These are phyloP conservation scores for Aspergillus fumigatiaffinis DNA, from an alignment of 2,329 filamentous ascomycete species.

Conservation along the genomic window DNA sequence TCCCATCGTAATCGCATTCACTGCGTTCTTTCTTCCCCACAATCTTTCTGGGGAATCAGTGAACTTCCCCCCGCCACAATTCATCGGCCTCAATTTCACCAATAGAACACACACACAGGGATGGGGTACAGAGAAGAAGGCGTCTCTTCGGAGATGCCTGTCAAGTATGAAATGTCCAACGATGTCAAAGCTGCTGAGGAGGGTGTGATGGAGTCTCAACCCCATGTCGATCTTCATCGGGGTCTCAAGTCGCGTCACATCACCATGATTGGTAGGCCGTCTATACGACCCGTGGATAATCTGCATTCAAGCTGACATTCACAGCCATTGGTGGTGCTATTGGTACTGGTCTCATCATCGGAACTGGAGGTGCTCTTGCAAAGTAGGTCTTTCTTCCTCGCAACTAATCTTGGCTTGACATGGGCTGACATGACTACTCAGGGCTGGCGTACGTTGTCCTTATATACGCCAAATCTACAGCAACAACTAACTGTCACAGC, in stretches of 20 bases:
- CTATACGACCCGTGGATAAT: background rate
- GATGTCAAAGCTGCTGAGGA: slow-evolving; percentile 18
- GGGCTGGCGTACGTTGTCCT: slow-evolving; percentile 33
- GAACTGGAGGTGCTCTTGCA: slow-evolving; percentile 36
- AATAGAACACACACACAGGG: background rate
- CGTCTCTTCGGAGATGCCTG: slow-evolving; percentile 13
- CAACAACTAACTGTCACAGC: slow-evolving; percentile 20
- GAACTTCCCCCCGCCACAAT: background rate
- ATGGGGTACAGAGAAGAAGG: slow-evolving; percentile 20
- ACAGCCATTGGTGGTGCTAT: slow-evolving; percentile 41
- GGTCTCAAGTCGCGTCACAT: slow-evolving; percentile 41
- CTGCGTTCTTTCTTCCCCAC: background rate
- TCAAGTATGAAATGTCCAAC: slow-evolving; percentile 16
- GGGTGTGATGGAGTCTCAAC: slow-evolving; percentile 20
- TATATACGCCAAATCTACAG: too few species aligned
- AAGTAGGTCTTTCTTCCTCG: slow-evolving; percentile 23
- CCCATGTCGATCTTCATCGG: slow-evolving; percentile 37
- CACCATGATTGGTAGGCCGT: slow-evolving; percentile 38
- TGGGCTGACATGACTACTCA: slow-evolving; percentile 16
- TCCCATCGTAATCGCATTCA: background rate
- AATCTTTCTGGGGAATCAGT: background rate
- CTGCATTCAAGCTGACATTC: slow-evolving; percentile 7
- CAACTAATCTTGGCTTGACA: background rate
- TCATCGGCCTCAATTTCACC: background rate
- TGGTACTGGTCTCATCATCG: slow-evolving; percentile 41